Percentiles rank a stretch among this genome's conserved stretches.
Evolutionary conservation across 179 eudicot genomes (phyloP).

Genomic region (Pouteria campechiana): DNA sequence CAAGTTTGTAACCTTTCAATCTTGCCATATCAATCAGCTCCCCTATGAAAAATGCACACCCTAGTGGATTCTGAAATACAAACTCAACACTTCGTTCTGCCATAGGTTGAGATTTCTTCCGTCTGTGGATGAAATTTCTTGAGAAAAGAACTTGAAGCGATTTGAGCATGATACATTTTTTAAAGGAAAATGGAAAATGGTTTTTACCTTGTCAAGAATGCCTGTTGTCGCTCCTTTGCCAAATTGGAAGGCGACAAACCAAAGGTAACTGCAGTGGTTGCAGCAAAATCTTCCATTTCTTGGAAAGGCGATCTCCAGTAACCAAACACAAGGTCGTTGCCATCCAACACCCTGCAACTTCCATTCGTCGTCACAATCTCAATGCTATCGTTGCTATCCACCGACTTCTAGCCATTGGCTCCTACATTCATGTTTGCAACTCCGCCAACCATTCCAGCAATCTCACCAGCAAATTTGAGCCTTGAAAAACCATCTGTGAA

Average conservation of each 20-base stretch:
- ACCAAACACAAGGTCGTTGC: constrained; percentile 15
- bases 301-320: constrained; percentile 14
- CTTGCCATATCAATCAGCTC: constrained; percentile 14
- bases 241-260: constrained; percentile 1
- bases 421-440: constrained; percentile 20
- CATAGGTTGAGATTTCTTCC: constrained; percentile 11
- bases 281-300: constrained; percentile 14
- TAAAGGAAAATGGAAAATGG: no score
- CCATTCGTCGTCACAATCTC: constrained; percentile 13
- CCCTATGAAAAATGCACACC: constrained; percentile 3
- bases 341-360: constrained; percentile 2
- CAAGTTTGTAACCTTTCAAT: constrained; percentile 7
- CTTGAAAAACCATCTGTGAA: constrained; percentile 10
- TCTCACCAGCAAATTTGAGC: constrained; percentile 17
- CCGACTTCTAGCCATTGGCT: constrained; percentile 21
- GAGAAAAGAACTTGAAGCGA: no score
- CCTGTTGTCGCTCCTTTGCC: constrained; percentile 11
- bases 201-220: constrained; percentile 9
- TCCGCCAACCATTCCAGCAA: constrained; percentile 20
- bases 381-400: constrained; percentile 5
- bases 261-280: constrained; percentile 17
- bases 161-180: no score
- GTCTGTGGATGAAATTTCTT: constrained; percentile 6
- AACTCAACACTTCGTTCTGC: constrained; percentile 11
- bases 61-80: constrained; percentile 12